phyloP scores from a whole-genome alignment of 2,329 filamentous ascomycete species.

The Neonectria sp. region DNA sequence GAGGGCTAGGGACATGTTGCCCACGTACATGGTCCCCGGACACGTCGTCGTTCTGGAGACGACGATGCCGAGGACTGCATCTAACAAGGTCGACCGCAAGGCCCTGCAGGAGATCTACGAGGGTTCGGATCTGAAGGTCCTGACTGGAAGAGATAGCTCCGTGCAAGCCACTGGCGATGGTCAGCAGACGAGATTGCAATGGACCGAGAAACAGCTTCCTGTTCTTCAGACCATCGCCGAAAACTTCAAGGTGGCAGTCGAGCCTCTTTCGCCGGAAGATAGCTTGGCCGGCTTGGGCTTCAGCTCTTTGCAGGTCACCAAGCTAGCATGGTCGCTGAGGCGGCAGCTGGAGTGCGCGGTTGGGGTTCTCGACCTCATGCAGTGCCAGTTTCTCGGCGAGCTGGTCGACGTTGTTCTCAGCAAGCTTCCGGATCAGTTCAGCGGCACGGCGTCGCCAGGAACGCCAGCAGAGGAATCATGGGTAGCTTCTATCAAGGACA shows the following conservation, averaged over 20 bases:
- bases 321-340: slow-evolving; percentile 43
- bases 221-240: slow-evolving; percentile 33
- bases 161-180: not conserved
- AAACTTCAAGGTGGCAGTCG: slow-evolving; percentile 24
- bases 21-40: slow-evolving; percentile 53
- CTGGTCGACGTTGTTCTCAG: slow-evolving; percentile 37
- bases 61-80: slow-evolving; percentile 52
- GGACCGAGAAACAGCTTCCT: slow-evolving; percentile 27
- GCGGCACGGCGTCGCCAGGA: not conserved
- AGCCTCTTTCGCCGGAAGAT: slow-evolving; percentile 34
- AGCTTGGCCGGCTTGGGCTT: slow-evolving; percentile 44
- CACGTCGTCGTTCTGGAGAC: slow-evolving; percentile 49
- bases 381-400: slow-evolving; percentile 41
- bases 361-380: slow-evolving; percentile 45
- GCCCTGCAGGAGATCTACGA: slow-evolving; percentile 44
- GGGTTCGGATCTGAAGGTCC: slow-evolving; percentile 30
- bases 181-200: slow-evolving; percentile 17
- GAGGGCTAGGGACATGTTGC: slow-evolving; percentile 28
- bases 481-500: slow-evolving; percentile 27
- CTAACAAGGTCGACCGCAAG: slow-evolving; percentile 54
- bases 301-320: slow-evolving; percentile 44
- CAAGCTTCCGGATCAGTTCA: slow-evolving; percentile 2
- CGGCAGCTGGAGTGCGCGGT: slow-evolving; percentile 33
- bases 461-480: slow-evolving; percentile 19
- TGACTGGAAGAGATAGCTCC: not conserved